Evolutionary conservation across 768 basidiomycete species (phyloP), one percentile per base, ranked within the genome.

Genomic region (Dentipellis fragilis): DNA sequence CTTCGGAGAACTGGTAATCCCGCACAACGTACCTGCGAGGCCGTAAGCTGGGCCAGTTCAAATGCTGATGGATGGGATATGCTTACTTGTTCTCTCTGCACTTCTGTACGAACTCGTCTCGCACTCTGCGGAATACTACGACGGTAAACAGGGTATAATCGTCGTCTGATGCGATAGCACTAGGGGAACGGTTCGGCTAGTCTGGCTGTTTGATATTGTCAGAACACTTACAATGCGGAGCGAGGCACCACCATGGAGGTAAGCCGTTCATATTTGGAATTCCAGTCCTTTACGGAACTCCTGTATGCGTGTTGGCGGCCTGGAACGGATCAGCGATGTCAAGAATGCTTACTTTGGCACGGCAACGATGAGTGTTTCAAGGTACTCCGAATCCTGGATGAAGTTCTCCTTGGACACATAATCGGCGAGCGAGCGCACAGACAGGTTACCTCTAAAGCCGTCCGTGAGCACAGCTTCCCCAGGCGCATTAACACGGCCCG

Each of bases 61-160:
- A 17, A 38, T 19, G 39, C 6, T 53, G 29, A 39, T 34, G 23
- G 10, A 22, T 22, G 40, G 29, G 29, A 29, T 3, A 29, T 29
- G 71, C 78, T 61, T 63, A 95, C 93, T 95, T 98, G 69, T 91
- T 85, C 68, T 98, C 96, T 57, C 96, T 77, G 66, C 92, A 95
- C 67, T 89, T 94, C 71, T 97, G 93, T 2, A 84, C 70, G 67
- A 95, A 97, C 56, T 94, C 88, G 61, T 98, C 96, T 65, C 89
- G 87, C 38, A 92, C 83, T 62, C 88, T 84, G 65, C 83, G 83
- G 79, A 99, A 99, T 37, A 96, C 73, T 39, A 94, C 89, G 4
- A 92, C 91, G 11, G 80, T 75, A 64, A 87, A 93, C 14, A 99
- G 76, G 22, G 80, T 77, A 69, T 85, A 99, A 62, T 98, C 96